Conservation (phyloP, 169 alveolate species). For the Eimeria falciformis region DNA sequence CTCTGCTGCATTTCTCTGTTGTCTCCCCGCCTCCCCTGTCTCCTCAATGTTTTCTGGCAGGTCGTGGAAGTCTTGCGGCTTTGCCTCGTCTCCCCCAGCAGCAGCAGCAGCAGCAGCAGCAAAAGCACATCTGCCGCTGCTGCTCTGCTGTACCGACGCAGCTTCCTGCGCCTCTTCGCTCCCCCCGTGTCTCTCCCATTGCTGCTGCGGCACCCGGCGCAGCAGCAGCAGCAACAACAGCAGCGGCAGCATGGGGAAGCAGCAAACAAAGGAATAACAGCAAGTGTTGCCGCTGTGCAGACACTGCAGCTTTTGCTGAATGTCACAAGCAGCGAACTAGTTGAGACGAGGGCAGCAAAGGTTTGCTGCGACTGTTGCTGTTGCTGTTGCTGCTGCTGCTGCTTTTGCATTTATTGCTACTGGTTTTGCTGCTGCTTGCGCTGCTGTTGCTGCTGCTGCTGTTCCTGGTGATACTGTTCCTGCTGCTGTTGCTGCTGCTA, state of each 20-base stretch:
- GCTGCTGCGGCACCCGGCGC: background rate
- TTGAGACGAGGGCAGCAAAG: constrained; percentile 39
- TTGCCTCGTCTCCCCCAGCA: constrained; percentile 4
- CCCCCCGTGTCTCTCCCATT: constrained; percentile 34
- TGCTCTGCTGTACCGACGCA: constrained; percentile 52
- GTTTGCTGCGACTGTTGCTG: constrained; percentile 17
- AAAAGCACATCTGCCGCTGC: constrained; percentile 49
- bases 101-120: constrained; percentile 63
- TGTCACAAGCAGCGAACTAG: constrained; percentile 29
- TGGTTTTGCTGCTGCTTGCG: background rate
- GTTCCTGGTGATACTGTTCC: background rate
- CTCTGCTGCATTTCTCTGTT: background rate
- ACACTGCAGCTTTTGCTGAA: constrained; percentile 51
- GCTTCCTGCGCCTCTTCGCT: constrained; percentile 48
- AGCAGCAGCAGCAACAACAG: background rate
- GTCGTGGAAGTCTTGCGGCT: constrained; percentile 49
- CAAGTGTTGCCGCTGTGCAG: constrained; percentile 32
- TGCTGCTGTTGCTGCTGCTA: background rate
- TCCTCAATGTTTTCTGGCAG: background rate
- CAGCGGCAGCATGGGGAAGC: constrained; percentile 12
- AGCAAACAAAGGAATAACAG: constrained; percentile 1
- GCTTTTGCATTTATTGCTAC: background rate
- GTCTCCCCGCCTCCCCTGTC: background rate
- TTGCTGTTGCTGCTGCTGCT: constrained; percentile 39
- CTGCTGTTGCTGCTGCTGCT: constrained; percentile 8